Evolutionary conservation across 2,329 filamentous ascomycete species (phyloP).

Genomic region (Penicillium griseofulvum): DNA sequence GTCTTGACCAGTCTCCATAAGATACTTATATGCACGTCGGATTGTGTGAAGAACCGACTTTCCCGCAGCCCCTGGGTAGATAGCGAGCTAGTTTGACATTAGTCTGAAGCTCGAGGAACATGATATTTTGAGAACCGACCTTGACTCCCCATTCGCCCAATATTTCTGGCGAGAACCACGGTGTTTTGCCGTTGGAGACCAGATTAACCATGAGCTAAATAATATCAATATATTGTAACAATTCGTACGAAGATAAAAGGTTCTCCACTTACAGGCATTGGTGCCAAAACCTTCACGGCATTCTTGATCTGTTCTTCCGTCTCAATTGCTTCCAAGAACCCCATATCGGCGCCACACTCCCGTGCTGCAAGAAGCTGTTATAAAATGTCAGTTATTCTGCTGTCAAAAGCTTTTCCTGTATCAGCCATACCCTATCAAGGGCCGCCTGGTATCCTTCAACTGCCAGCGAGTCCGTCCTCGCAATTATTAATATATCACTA

Average conservation of each 20-base stretch:
- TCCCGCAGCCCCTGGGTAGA: not conserved
- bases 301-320: conserved; percentile 12
- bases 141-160: not conserved
- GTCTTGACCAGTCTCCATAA: not conserved
- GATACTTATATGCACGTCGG: not conserved
- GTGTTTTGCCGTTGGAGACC: not conserved
- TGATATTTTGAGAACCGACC: not conserved
- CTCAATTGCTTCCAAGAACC: conserved; percentile 23
- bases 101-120: not conserved
- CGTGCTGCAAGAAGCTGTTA: not conserved
- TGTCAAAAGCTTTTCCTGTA: not conserved
- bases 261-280: conserved; percentile 4
- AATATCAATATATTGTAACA: not conserved
- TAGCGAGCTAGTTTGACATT: not conserved
- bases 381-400: not conserved
- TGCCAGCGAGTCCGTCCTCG: not conserved
- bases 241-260: not conserved
- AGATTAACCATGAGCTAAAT: not conserved
- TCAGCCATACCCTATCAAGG: not conserved
- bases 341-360: conserved; percentile 25
- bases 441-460: not conserved
- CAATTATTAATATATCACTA: not conserved
- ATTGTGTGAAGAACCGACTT: not conserved
- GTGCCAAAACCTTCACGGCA: conserved; percentile 7
- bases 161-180: not conserved